Percentiles rank a stretch among this genome's conserved stretches.
phyloP scores from a whole-genome alignment of 768 basidiomycete species.

The Termitomyces bulborhizus region DNA sequence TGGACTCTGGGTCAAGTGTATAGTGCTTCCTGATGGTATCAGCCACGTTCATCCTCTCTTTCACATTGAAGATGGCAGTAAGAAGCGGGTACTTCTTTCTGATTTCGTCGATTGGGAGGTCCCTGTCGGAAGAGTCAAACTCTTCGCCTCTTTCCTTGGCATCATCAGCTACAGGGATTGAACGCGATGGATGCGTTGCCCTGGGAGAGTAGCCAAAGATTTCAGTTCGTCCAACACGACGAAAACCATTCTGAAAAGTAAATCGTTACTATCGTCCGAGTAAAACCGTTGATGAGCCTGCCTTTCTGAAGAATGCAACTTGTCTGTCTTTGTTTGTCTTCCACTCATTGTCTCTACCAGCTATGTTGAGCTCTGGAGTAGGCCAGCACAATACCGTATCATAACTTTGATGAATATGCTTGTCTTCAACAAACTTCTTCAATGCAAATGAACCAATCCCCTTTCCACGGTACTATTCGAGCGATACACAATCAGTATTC shows the following conservation, averaged over 20 bases:
- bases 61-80: not conserved
- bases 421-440: slow-evolving; percentile 11
- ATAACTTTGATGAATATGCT: slow-evolving; percentile 3
- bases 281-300: too few species aligned
- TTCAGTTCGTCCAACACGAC: slow-evolving; percentile 1
- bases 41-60: not conserved
- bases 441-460: slow-evolving; percentile 12
- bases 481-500: not conserved
- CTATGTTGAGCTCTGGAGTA: slow-evolving; percentile 6
- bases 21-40: not conserved
- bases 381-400: slow-evolving; percentile 19
- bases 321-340: slow-evolving; percentile 1
- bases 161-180: not conserved
- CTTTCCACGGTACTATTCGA: slow-evolving; percentile 6
- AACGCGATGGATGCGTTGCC: not conserved
- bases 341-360: not conserved
- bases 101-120: not conserved
- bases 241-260: not conserved
- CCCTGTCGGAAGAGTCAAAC: not conserved
- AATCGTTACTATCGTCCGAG: not conserved
- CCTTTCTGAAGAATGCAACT: not conserved
- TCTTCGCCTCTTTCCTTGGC: not conserved
- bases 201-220: slow-evolving; percentile 5
- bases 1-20: not conserved
- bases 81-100: not conserved